Base-by-base conservation (phyloP, 345 rosid species). In the Cardamine resedifolia region DNA sequence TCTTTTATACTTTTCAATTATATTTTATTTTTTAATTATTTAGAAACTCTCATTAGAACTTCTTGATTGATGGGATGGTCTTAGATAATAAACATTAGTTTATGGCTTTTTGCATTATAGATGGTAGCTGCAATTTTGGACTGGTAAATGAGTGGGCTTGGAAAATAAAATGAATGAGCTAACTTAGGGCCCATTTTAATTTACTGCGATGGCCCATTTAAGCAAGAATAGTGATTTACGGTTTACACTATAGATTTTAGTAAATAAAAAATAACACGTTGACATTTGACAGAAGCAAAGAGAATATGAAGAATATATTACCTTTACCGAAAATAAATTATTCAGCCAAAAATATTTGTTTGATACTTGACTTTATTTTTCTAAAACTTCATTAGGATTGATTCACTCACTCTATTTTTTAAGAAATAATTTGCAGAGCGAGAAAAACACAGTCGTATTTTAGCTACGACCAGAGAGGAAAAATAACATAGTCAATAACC, bases 81-180 rank as follows among this genome's bases (percentile, higher is more conserved):
- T n/a, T n/a, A n/a, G n/a, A n/a, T n/a, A n/a, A 28, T 12, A 11
- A 20, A 34, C 3, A 6, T 58, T 58, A 4, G 45, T 19, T 58
- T 20, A 11, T 34, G 10, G 9, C 16, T 31, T 5, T 23, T 33
- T 33, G 15, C 45, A 33, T 14, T 36, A 7, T 12, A 58, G 3
- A 50, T 7, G 8, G 6, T 1, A n/a, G n/a, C n/a, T 66, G 14
- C 26, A 21, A 16, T 7, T n/a, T 24, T 15, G 1, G 4, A 53
- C 33, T 27, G 7, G 11, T n/a, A 3, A 18, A 11, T 16, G 49
- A 23, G 4, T 70, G 74, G 74, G 66, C 74, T 34, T 60, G 7
- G 30, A 1, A 4, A 24, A 34, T 1, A 45, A 31, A 10, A 33
- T n/a, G 5, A n/a, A 10, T 31, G 38, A 14, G 60, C 36, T 58